These are phyloP conservation scores for Hyphopichia burtonii DNA, from an alignment of 1,139 yeast genomes.

Conservation along the genomic window DNA sequence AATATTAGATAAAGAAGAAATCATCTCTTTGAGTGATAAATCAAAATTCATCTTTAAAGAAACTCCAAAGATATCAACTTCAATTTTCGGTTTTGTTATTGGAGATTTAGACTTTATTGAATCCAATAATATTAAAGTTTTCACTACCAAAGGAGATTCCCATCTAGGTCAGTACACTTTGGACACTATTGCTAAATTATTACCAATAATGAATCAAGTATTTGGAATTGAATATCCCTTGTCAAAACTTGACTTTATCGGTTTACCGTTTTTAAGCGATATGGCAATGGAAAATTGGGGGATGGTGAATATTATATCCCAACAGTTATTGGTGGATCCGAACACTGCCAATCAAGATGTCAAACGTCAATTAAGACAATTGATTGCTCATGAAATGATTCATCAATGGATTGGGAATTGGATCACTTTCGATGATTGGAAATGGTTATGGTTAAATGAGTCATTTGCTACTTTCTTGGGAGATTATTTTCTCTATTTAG, in stretches of 20 bases:
- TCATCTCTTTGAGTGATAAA: conserved; percentile 19
- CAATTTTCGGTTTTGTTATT: conserved; percentile 63
- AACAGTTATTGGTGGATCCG: conserved; percentile 46
- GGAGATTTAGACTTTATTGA: conserved; percentile 59
- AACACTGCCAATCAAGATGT: conserved; percentile 11
- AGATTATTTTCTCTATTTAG: conserved; percentile 34
- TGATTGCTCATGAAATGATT: conserved; percentile 66
- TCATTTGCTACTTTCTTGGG: conserved; percentile 73
- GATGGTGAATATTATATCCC: conserved; percentile 55
- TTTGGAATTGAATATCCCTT: conserved; percentile 53
- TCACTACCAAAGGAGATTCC: conserved; percentile 55
- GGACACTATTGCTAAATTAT: conserved; percentile 39
- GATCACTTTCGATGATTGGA: conserved; percentile 66
- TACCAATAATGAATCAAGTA: conserved; percentile 45
- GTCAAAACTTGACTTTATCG: conserved; percentile 60
- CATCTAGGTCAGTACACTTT: conserved; percentile 45
- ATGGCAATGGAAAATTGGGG: conserved; percentile 85
- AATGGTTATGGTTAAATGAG: conserved; percentile 70
- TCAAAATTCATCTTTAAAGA: conserved; percentile 40
- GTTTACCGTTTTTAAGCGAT: conserved; percentile 68
- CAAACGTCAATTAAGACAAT: conserved; percentile 42
- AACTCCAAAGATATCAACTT: conserved; percentile 59
- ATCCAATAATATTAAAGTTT: conserved; percentile 29
- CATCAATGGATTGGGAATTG: conserved; percentile 79
- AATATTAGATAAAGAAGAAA: conserved; percentile 22